phyloP scores from a whole-genome alignment of 2,329 filamentous ascomycete species.

The Exophiala phaeomuriformis region DNA sequence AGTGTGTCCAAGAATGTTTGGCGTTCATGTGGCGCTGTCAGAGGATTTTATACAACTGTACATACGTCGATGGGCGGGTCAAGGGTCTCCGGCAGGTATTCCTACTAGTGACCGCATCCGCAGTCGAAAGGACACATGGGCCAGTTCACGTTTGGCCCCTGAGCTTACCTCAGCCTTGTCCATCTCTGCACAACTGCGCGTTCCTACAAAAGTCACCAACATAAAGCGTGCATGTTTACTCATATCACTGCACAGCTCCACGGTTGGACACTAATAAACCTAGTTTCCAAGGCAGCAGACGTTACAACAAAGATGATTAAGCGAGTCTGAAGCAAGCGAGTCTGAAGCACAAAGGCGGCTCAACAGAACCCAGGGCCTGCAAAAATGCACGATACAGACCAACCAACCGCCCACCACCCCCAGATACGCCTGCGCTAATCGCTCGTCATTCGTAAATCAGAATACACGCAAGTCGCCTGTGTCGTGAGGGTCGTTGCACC shows the following conservation, averaged over 20 bases:
- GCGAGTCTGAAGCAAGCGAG: too few relatives aligned
- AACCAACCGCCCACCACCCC: too few relatives aligned
- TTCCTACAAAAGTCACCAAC: background rate
- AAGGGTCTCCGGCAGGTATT: background rate
- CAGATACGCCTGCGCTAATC: slow-evolving; percentile 12
- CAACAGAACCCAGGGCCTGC: too few relatives aligned
- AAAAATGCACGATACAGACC: too few relatives aligned
- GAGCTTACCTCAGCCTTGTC: slow-evolving; percentile 8
- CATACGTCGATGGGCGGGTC: background rate
- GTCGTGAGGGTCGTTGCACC: slow-evolving; percentile 4
- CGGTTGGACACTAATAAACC: background rate
- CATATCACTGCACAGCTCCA: background rate
- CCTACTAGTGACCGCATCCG: background rate
- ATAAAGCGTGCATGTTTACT: background rate
- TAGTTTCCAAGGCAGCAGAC: background rate
- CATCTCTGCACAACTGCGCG: background rate
- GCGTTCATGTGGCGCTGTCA: background rate
- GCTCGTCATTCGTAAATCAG: slow-evolving; percentile 10
- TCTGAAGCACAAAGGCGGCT: too few relatives aligned
- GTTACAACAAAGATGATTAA: too few relatives aligned
- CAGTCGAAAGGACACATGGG: slow-evolving; percentile 4
- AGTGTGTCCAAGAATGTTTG: background rate
- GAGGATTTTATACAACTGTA: background rate
- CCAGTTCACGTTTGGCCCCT: slow-evolving; percentile 3
- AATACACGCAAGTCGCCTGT: slow-evolving; percentile 8